Conservation (phyloP, 2,329 filamentous ascomycete genomes). For the Scedosporium boydii region DNA sequence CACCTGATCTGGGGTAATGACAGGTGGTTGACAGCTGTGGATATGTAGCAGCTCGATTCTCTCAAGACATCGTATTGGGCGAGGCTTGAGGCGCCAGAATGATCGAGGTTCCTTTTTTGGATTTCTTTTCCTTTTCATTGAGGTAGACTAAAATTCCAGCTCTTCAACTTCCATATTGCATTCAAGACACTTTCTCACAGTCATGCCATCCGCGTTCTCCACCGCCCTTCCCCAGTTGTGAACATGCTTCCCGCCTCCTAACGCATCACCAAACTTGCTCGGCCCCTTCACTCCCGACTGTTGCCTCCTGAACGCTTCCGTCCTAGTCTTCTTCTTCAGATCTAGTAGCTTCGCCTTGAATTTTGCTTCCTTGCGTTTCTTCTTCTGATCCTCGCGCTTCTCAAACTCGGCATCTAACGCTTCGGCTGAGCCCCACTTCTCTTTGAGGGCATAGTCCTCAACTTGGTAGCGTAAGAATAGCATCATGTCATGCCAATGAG, state of each 20-base stretch:
- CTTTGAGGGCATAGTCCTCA: constrained; percentile 81
- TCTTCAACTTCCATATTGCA: constrained; percentile 76
- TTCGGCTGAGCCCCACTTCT: constrained; percentile 85
- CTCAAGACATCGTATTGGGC: too few relatives aligned
- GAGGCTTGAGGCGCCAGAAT: too few relatives aligned
- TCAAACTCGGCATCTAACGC: constrained; percentile 84
- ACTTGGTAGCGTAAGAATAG: constrained; percentile 89
- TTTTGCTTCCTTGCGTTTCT: constrained; percentile 78
- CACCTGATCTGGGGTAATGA: too few relatives aligned
- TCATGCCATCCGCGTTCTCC: constrained; percentile 62
- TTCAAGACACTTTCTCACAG: constrained; percentile 66
- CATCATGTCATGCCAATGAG: constrained; percentile 98
- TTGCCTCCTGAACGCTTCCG: constrained; percentile 70
- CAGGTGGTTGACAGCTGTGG: too few relatives aligned
- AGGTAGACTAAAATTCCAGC: constrained; percentile 46
- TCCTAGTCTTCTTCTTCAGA: constrained; percentile 84
- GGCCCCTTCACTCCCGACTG: constrained; percentile 47
- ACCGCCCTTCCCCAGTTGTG: constrained; percentile 77
- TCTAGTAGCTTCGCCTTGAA: constrained; percentile 85
- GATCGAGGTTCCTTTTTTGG: too few relatives aligned
- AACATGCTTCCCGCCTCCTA: constrained; percentile 65
- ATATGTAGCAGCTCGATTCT: too few relatives aligned
- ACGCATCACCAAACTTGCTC: constrained; percentile 64
- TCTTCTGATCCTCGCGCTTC: constrained; percentile 67
- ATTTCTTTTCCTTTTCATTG: too few relatives aligned